Base-by-base conservation (phyloP, 495 filamentous ascomycete species). In the Trichocladium uniseriatum region DNA sequence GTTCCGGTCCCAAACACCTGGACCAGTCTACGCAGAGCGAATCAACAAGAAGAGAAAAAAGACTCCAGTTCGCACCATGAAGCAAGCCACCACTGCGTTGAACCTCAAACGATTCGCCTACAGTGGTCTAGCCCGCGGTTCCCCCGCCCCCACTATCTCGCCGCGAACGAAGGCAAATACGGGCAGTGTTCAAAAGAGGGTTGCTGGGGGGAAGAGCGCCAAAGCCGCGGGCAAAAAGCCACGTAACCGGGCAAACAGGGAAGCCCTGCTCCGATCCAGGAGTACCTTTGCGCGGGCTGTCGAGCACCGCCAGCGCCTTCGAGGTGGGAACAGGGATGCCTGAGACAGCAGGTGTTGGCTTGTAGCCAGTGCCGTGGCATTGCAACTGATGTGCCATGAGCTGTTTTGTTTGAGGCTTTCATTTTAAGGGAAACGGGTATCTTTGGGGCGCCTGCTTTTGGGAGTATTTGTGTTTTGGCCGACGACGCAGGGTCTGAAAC, bases 271-370 rank as follows among this genome's bases (percentile, higher is more conserved):
- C 1, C 7, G 41, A 38, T 14, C 13, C 15, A 44, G 34, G 35
- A 51, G 48, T 21, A 14, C 22, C 3, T 50, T 50, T 36, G 39
- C 40, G 21, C 11, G 48, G 6, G 48, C 39, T 14, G 45, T 29
- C 9, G 45, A 18, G 10, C 35, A 47, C 10, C 21, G 38, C 10
- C 44, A 29, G 44, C 32, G 44, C 0, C 44, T n/a, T 20, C 15
- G 19, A 4, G 42, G n/a, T 6, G 38, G 38, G 6, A 14, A 24
- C 14, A 27, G 24, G 24, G 24, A 27, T 27, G 21, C 22, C 0
- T 45, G 19, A 45, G 9, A 9, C 4, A 8, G 24, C 8, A 8
- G 24, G 8, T 27, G 24, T 4, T 27, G 3, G 24, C 24, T 27
- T 15, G 29, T 27, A 13, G 14, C 7, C 9, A 20, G 18, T 15